phyloP scores from a whole-genome alignment of 331 rosid species.

The Phaseolus coccineus region DNA sequence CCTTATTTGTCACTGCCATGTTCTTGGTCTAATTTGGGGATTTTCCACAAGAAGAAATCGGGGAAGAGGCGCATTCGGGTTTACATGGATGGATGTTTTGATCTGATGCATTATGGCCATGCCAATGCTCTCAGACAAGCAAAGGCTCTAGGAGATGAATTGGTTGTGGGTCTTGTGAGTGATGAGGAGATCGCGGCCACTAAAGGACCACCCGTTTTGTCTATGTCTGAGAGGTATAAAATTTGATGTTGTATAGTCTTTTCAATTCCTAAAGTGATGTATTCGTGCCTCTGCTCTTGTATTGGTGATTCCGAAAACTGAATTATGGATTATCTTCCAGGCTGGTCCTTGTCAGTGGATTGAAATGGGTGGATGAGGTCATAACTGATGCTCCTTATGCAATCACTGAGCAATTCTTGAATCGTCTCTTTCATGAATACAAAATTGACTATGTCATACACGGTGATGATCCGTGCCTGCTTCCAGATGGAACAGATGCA shows the following conservation, averaged over 20 bases:
- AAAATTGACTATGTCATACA: constrained; percentile 95
- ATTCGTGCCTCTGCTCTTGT: neutral
- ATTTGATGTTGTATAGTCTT: constrained; percentile 24
- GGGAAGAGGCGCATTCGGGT: constrained; percentile 87
- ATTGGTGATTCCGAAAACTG: constrained; percentile 10
- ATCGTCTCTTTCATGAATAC: constrained; percentile 90
- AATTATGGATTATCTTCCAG: constrained; percentile 52
- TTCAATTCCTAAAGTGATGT: constrained; percentile 12
- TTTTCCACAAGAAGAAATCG: constrained; percentile 72
- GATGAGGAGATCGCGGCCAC: constrained; percentile 91
- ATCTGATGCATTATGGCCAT: constrained; percentile 99
- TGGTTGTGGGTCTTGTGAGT: constrained; percentile 89
- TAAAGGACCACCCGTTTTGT: constrained; percentile 97
- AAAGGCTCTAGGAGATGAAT: constrained; percentile 92
- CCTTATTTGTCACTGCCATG: constrained; percentile 71
- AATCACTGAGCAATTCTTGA: constrained; percentile 90
- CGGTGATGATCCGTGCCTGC: constrained; percentile 99
- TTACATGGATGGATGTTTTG: constrained; percentile 99
- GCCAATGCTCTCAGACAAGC: constrained; percentile 99
- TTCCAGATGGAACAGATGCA: constrained; percentile 99
- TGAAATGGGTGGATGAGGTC: constrained; percentile 99
- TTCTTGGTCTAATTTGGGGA: constrained; percentile 73
- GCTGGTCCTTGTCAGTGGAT: constrained; percentile 91
- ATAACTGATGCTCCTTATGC: constrained; percentile 95
- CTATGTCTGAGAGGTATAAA: constrained; percentile 85